Conservation (phyloP, 2,329 filamentous ascomycete genomes). For the Aspergillus thermomutatus region DNA sequence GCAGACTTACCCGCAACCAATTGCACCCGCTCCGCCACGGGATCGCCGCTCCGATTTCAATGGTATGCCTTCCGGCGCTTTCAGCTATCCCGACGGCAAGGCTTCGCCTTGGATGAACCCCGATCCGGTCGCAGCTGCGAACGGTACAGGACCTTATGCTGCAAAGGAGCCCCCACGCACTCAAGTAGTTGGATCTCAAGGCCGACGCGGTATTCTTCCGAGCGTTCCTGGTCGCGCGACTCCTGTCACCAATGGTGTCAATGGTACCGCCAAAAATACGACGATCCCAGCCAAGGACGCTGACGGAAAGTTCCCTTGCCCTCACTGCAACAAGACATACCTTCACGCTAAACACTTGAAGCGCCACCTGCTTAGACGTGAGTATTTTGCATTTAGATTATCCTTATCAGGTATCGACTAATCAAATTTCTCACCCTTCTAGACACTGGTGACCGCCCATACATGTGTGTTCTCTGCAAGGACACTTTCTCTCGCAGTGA, state of each 20-base stretch:
- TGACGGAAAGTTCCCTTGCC: constrained; percentile 96
- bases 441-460: constrained; percentile 97
- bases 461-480: constrained; percentile 96
- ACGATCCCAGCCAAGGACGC: constrained; percentile 91
- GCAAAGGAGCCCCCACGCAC: constrained; percentile 53
- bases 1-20: constrained; percentile 69
- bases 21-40: constrained; percentile 65
- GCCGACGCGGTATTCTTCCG: constrained; percentile 83
- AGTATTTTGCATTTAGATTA: constrained; percentile 48
- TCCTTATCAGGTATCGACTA: constrained; percentile 4
- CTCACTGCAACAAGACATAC: constrained; percentile 97
- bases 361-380: constrained; percentile 91
- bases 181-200: constrained; percentile 93
- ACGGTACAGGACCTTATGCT: constrained; percentile 36
- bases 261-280: constrained; percentile 69
- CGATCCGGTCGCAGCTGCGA: constrained; percentile 38
- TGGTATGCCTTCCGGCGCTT: constrained; percentile 69
- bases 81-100: constrained; percentile 55
- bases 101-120: constrained; percentile 48
- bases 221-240: constrained; percentile 83
- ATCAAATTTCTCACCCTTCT: constrained; percentile 25
- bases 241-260: constrained; percentile 62
- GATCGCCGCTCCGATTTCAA: constrained; percentile 53
- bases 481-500: constrained; percentile 98
- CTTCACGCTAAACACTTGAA: constrained; percentile 96